These are phyloP conservation scores for sorghum (Sorghum bicolor) DNA, from an alignment of 176 grass and related monocot genomes.

Conservation along the genomic window DNA sequence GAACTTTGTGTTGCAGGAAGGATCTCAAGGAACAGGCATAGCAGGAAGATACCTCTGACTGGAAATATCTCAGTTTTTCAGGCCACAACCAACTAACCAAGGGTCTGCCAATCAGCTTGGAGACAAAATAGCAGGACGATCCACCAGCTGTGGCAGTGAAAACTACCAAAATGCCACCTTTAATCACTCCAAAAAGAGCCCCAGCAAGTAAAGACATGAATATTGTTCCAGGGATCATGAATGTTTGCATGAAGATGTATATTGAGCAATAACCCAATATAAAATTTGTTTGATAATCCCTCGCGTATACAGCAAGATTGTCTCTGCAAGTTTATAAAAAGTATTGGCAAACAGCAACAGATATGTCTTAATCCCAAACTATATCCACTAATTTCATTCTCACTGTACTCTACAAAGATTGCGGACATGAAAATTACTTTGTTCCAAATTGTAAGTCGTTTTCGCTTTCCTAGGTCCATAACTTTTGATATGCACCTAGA, in stretches of 20 bases:
- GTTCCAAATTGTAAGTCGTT: background rate
- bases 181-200: conserved; percentile 93
- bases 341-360: background rate
- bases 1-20: background rate
- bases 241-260: conserved; percentile 99
- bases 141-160: conserved; percentile 91
- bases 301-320: conserved; percentile 91
- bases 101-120: conserved; percentile 92
- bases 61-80: conserved; percentile 89
- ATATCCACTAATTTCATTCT: background rate
- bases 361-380: background rate
- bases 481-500: background rate
- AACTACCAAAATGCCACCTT: conserved; percentile 81
- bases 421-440: background rate
- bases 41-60: conserved; percentile 69
- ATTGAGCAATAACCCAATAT: conserved; percentile 94
- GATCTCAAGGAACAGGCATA: conserved; percentile 11
- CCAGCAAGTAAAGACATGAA: conserved; percentile 98
- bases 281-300: conserved; percentile 80
- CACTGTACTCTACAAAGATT: background rate
- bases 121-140: conserved; percentile 92
- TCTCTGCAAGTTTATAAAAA: conserved; percentile 68
- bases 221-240: conserved; percentile 99
- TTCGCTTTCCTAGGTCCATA: background rate
- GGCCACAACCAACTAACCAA: conserved; percentile 89